These are phyloP conservation scores for Deuterostichococcus epilithicus DNA, from an alignment of 139 green algal genomes.

Conservation along the genomic window DNA sequence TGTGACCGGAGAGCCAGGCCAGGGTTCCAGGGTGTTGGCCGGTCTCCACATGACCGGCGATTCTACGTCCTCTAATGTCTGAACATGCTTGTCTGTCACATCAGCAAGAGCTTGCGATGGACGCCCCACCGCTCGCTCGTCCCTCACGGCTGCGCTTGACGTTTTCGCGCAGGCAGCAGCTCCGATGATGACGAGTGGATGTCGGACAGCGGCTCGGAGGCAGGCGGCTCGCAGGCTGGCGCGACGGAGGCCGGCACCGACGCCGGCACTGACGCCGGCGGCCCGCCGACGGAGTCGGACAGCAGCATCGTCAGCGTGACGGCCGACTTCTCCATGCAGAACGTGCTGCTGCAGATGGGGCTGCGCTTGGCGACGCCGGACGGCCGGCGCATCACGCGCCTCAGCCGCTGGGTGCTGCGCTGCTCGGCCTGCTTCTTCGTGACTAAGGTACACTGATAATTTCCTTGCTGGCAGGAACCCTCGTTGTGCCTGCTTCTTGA, in stretches of 20 bases:
- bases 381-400: conserved; percentile 65
- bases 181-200: background rate
- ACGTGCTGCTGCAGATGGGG: conserved; percentile 90
- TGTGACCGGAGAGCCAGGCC: no score
- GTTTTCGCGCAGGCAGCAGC: no score
- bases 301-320: conserved; percentile 71
- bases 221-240: no score
- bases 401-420: conserved; percentile 73
- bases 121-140: no score
- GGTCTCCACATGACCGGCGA: no score
- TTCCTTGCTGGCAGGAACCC: background rate
- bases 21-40: no score
- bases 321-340: conserved; percentile 97
- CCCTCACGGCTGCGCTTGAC: no score
- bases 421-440: conserved; percentile 81
- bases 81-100: no score
- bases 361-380: conserved; percentile 71
- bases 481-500: background rate
- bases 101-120: no score
- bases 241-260: conserved; percentile 5
- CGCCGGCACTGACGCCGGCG: conserved; percentile 2
- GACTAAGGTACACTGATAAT: conserved; percentile 36
- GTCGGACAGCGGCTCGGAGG: conserved; percentile 6
- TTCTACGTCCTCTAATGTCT: no score
- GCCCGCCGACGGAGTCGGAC: background rate